These are phyloP conservation scores for Irpex sp. DNA, from an alignment of 1,284 basidiomycete genomes.

Conservation along the genomic window DNA sequence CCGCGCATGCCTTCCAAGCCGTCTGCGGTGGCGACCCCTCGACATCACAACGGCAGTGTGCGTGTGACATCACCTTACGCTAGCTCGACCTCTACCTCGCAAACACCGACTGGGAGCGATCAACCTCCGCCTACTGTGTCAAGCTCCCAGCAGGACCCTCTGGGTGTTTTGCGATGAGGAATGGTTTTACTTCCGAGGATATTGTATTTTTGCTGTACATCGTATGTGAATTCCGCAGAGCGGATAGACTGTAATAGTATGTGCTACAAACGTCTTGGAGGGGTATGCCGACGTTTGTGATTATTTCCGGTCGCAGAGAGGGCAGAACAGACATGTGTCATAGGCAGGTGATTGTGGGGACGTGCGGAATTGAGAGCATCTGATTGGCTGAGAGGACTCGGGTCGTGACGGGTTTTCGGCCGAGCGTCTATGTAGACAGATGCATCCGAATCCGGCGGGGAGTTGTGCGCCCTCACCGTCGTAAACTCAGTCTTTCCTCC, in stretches of 20 bases:
- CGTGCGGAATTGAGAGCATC: neutral
- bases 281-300: neutral
- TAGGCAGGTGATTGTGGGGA: slow-evolving; percentile 9
- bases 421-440: slow-evolving; percentile 6
- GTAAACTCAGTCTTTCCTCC: slow-evolving; percentile 9
- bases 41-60: slow-evolving; percentile 1
- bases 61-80: slow-evolving; percentile 9
- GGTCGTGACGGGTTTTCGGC: slow-evolving; percentile 12
- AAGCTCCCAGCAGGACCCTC: slow-evolving; percentile 50
- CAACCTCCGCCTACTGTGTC: slow-evolving; percentile 25
- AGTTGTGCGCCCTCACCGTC: neutral
- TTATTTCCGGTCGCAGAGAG: neutral
- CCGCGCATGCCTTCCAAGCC: slow-evolving; percentile 36
- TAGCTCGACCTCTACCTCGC: slow-evolving; percentile 16
- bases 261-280: neutral
- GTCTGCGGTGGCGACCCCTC: slow-evolving; percentile 28
- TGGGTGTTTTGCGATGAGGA: slow-evolving; percentile 41
- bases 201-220: neutral
- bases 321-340: neutral
- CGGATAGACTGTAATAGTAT: neutral
- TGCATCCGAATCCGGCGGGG: slow-evolving; percentile 1
- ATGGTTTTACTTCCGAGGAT: neutral
- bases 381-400: slow-evolving; percentile 8
- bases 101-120: slow-evolving; percentile 27
- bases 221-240: neutral